A percentile compares a stretch with the other conserved stretches of the same genome.
Conservation (phyloP, 75 land plant genomes). For the Isoetes taiwanensis region DNA sequence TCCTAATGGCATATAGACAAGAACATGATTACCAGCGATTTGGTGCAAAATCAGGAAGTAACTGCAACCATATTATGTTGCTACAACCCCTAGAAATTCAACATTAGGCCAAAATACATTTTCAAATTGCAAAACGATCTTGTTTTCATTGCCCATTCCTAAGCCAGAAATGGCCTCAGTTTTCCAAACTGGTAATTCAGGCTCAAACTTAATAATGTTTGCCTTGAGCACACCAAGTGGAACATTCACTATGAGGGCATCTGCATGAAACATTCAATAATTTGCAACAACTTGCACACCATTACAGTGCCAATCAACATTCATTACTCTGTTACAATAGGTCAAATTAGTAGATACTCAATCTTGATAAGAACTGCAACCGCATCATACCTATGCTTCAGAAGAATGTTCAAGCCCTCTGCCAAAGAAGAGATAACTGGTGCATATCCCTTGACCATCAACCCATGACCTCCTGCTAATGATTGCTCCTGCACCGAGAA, state of each 20-base stretch:
- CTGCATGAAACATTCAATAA: not conserved
- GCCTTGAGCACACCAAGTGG: not conserved
- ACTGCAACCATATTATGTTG: not conserved
- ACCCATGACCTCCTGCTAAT: not conserved
- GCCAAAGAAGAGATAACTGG: not conserved
- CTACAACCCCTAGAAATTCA: not conserved
- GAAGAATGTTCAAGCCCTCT: not conserved
- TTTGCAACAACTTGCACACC: not conserved
- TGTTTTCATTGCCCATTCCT: not conserved
- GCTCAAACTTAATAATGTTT: not conserved
- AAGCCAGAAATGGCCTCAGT: not conserved
- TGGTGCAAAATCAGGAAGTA: conserved; percentile 1
- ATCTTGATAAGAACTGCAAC: not conserved
- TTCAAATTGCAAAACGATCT: not conserved
- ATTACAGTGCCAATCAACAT: not conserved
- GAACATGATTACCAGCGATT: not conserved
- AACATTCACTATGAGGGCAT: not conserved
- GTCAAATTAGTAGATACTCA: not conserved
- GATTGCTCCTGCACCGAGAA: no score
- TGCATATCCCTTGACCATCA: not conserved
- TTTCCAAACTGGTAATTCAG: not conserved
- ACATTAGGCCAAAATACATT: not conserved
- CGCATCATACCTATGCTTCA: not conserved
- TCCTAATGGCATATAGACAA: conserved; percentile 2
- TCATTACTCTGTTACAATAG: not conserved